Evolutionary conservation across 495 filamentous ascomycete genomes (phyloP).

Genomic region (Podospora appendiculata): DNA sequence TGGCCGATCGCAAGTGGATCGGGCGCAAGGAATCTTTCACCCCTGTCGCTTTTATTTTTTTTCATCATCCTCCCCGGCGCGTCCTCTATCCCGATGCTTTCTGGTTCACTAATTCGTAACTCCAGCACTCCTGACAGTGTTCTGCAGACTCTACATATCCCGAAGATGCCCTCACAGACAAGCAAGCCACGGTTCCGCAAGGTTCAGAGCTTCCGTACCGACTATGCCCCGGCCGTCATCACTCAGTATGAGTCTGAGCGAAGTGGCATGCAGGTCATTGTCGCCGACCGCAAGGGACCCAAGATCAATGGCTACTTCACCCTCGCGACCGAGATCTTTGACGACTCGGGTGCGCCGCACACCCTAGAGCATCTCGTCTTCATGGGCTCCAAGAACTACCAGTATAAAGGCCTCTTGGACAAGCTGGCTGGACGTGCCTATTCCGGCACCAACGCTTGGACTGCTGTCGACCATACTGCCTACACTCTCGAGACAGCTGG

Average conservation of each 20-base stretch:
- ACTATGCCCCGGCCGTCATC: slow-evolving; percentile 79
- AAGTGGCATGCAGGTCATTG: slow-evolving; percentile 89
- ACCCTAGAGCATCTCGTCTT: slow-evolving; percentile 95
- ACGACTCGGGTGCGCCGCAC: slow-evolving; percentile 92
- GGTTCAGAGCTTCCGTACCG: slow-evolving; percentile 73
- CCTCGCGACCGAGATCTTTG: slow-evolving; percentile 93
- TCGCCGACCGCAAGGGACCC: slow-evolving; percentile 85
- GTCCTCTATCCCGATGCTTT: neutral
- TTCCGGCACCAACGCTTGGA: slow-evolving; percentile 94
- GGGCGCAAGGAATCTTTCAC: neutral
- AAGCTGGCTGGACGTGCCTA: slow-evolving; percentile 90
- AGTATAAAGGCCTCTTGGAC: slow-evolving; percentile 90
- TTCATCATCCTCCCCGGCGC: too few relatives aligned
- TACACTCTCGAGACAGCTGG: slow-evolving; percentile 93
- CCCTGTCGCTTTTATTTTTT: neutral
- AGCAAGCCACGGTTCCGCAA: slow-evolving; percentile 60
- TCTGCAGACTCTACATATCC: slow-evolving; percentile 6
- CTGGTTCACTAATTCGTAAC: slow-evolving; percentile 8
- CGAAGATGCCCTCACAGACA: slow-evolving; percentile 27
- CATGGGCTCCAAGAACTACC: slow-evolving; percentile 93
- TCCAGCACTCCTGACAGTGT: slow-evolving; percentile 12
- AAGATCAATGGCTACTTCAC: slow-evolving; percentile 93
- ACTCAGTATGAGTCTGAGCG: slow-evolving; percentile 74
- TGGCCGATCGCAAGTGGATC: neutral
- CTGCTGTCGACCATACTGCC: slow-evolving; percentile 88